Percentiles rank a stretch among this genome's conserved stretches.
phyloP scores from a whole-genome alignment of 345 rosid genomes.

The Carallia pectinifolia region DNA sequence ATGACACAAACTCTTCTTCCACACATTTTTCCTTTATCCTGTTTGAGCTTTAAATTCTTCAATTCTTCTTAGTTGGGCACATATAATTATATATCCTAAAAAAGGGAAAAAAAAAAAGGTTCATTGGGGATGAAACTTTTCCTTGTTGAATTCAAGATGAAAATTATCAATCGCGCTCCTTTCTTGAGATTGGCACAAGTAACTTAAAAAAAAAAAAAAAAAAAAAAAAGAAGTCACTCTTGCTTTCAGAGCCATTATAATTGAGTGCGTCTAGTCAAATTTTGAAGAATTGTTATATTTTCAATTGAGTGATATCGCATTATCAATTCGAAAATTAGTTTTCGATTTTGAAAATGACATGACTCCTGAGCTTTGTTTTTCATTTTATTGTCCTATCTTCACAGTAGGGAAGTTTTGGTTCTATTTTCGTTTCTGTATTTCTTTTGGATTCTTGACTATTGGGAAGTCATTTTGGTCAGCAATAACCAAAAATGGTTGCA shows the following conservation, averaged over 20 bases:
- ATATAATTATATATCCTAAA: too few relatives aligned
- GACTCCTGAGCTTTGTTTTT: not conserved
- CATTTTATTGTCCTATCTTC: not conserved
- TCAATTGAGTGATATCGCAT: too few relatives aligned
- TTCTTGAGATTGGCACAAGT: too few relatives aligned
- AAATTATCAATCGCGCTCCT: too few relatives aligned
- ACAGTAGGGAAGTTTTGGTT: not conserved
- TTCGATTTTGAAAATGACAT: too few relatives aligned
- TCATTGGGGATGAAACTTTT: constrained; percentile 3
- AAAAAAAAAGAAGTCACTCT: too few relatives aligned
- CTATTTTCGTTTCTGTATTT: not conserved
- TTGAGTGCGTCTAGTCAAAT: too few relatives aligned
- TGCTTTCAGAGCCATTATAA: too few relatives aligned
- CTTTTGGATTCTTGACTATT: not conserved
- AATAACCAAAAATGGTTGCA: constrained; percentile 22
- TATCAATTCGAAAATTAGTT: too few relatives aligned
- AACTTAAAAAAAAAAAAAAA: too few relatives aligned
- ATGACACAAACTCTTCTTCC: constrained; percentile 2
- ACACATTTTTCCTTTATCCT: not conserved
- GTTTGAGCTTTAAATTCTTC: not conserved
- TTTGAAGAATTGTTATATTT: too few relatives aligned
- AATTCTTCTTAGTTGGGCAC: not conserved
- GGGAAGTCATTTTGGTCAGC: not conserved
- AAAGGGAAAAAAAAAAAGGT: not conserved
- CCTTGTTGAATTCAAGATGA: constrained; percentile 3